Evolutionary conservation across 192 early-diverging fungal species (phyloP).

Genomic region (Coemansia guatemalensis): DNA sequence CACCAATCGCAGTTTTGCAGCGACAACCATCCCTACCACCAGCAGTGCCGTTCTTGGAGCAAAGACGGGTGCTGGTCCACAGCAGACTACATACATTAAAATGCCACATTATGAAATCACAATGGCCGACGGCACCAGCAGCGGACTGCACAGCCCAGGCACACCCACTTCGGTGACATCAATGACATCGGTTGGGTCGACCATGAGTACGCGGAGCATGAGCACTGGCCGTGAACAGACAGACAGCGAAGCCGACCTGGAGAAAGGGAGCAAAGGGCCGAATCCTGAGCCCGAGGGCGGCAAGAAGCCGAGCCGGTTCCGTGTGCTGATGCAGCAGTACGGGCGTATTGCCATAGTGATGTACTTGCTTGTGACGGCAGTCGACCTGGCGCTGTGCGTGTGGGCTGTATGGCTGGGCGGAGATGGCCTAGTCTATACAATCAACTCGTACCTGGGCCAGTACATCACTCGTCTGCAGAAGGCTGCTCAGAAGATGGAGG

Average conservation of each 20-base stretch:
- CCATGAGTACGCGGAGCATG: constrained; percentile 28
- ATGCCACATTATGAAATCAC: constrained; percentile 42
- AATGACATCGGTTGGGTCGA: constrained; percentile 35
- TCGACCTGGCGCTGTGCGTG: constrained; percentile 51
- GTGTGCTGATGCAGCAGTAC: constrained; percentile 55
- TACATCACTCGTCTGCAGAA: constrained; percentile 53
- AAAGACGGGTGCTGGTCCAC: neutral
- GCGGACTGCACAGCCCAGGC: constrained; percentile 2
- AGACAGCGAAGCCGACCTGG: constrained; percentile 15
- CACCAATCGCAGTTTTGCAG: neutral
- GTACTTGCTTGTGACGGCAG: constrained; percentile 47
- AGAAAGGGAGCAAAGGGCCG: constrained; percentile 7
- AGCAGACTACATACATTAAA: neutral
- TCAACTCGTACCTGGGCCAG: constrained; percentile 54
- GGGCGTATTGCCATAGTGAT: constrained; percentile 48
- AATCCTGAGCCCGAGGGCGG: constrained; percentile 13
- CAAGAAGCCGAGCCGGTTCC: constrained; percentile 51
- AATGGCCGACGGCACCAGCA: constrained; percentile 10
- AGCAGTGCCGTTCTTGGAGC: constrained; percentile 5
- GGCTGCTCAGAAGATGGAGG: constrained; percentile 49
- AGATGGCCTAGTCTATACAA: constrained; percentile 46
- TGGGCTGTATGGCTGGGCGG: constrained; percentile 55
- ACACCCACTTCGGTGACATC: constrained; percentile 29
- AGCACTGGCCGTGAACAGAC: constrained; percentile 25
- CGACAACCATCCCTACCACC: neutral